Evolutionary conservation across 2,329 filamentous ascomycete species (phyloP).

Genomic region (Clonostachys byssicola): DNA sequence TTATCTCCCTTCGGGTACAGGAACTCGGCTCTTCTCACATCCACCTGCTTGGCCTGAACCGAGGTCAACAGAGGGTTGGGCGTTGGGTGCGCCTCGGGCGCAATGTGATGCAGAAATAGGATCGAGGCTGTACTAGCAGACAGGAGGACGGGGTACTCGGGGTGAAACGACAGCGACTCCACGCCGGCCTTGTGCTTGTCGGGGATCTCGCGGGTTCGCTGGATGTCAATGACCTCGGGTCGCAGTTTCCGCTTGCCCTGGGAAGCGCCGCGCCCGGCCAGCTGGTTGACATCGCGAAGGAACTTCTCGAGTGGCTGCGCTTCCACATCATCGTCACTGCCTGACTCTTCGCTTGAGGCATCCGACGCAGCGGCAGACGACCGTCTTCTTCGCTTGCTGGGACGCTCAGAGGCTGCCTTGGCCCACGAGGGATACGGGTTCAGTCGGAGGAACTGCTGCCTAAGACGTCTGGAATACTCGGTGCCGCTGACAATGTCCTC

Average conservation of each 20-base stretch:
- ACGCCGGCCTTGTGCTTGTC: slow-evolving; percentile 75
- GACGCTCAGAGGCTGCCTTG: slow-evolving; percentile 37
- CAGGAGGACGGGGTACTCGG: slow-evolving; percentile 79
- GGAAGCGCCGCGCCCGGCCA: slow-evolving; percentile 54
- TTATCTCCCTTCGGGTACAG: slow-evolving; percentile 67
- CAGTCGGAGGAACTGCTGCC: slow-evolving; percentile 67
- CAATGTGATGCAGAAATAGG: slow-evolving; percentile 85
- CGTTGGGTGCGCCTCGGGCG: slow-evolving; percentile 66
- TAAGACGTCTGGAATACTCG: slow-evolving; percentile 78
- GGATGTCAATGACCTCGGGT: slow-evolving; percentile 86
- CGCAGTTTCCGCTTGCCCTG: slow-evolving; percentile 63
- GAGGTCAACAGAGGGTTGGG: slow-evolving; percentile 90
- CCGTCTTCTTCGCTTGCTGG: slow-evolving; percentile 41
- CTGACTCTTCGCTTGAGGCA: slow-evolving; percentile 36
- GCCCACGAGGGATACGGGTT: slow-evolving; percentile 61
- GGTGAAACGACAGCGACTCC: slow-evolving; percentile 84
- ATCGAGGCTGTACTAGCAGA: slow-evolving; percentile 84
- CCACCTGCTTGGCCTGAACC: slow-evolving; percentile 78
- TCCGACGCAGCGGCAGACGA: slow-evolving; percentile 37
- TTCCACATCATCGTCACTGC: slow-evolving; percentile 54
- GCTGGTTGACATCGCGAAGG: slow-evolving; percentile 67
- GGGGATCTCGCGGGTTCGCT: slow-evolving; percentile 81
- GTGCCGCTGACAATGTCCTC: slow-evolving; percentile 85
- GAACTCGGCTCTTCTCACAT: slow-evolving; percentile 82
- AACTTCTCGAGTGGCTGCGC: slow-evolving; percentile 76